Evolutionary conservation across 78 protist genomes (phyloP).

Genomic region (Blattamonas nauphoetae): DNA sequence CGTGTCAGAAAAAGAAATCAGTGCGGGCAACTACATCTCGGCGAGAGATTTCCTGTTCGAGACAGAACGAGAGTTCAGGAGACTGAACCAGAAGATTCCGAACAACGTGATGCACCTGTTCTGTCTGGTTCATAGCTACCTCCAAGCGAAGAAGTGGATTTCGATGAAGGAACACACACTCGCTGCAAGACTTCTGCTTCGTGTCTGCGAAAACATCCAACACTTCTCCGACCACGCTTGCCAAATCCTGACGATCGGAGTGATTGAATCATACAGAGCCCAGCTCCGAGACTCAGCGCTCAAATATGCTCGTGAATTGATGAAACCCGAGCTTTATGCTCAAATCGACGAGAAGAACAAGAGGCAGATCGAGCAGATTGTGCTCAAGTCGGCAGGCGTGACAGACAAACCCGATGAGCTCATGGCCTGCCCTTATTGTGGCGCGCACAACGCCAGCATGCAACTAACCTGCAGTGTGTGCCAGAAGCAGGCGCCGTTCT

Average conservation of each 20-base stretch:
- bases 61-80: neutral
- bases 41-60: neutral
- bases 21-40: neutral
- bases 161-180: constrained; percentile 22
- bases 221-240: constrained; percentile 57
- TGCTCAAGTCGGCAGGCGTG: neutral
- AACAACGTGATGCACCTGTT: neutral
- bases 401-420: neutral
- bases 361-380: constrained; percentile 49
- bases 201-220: constrained; percentile 54
- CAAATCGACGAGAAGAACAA: constrained; percentile 35
- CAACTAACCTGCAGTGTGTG: neutral
- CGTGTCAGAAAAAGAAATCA: neutral
- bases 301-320: constrained; percentile 50
- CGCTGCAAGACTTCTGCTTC: constrained; percentile 61
- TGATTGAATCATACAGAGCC: constrained; percentile 56
- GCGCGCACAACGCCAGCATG: neutral
- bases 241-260: constrained; percentile 57
- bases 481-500: neutral
- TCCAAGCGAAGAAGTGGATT: neutral
- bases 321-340: constrained; percentile 47
- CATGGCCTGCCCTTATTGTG: neutral
- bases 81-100: neutral
- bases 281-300: constrained; percentile 35
- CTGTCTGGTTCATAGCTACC: neutral